phyloP scores from a whole-genome alignment of 225 moss, liverwort and hornwort species.

The Asterella californica region DNA sequence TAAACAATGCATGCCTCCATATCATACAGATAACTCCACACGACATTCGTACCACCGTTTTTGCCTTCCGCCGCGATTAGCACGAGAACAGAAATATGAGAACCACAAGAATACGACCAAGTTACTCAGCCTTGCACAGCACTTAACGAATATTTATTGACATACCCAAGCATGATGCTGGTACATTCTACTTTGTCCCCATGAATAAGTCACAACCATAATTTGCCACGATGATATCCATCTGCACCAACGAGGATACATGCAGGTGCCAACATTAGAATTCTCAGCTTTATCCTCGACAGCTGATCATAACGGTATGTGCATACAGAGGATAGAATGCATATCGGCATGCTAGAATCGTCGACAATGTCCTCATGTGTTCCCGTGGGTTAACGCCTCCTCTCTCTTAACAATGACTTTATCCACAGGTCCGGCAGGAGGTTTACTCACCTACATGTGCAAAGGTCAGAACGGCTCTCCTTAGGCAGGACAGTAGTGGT shows the following conservation, averaged over 20 bases:
- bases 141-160: slow-evolving; percentile 4
- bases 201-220: slow-evolving; percentile 3
- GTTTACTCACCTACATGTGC: neutral
- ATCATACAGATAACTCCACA: no score
- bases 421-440: neutral
- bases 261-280: neutral
- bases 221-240: slow-evolving; percentile 6
- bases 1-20: no score
- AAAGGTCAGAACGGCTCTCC: neutral
- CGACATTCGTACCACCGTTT: no score
- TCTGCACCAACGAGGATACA: slow-evolving; percentile 11
- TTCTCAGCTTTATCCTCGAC: neutral
- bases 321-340: neutral
- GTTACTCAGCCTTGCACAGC: no score
- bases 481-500: neutral
- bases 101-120: no score
- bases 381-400: neutral
- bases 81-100: no score
- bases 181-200: neutral
- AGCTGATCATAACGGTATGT: neutral
- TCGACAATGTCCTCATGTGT: neutral
- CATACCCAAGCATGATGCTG: neutral
- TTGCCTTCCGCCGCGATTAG: no score
- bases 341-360: neutral
- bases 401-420: neutral